A percentile compares a stretch with the other conserved stretches of the same genome.
These are phyloP conservation scores for Naumovozyma baii DNA, from an alignment of 805 yeast species.

Conservation along the genomic window DNA sequence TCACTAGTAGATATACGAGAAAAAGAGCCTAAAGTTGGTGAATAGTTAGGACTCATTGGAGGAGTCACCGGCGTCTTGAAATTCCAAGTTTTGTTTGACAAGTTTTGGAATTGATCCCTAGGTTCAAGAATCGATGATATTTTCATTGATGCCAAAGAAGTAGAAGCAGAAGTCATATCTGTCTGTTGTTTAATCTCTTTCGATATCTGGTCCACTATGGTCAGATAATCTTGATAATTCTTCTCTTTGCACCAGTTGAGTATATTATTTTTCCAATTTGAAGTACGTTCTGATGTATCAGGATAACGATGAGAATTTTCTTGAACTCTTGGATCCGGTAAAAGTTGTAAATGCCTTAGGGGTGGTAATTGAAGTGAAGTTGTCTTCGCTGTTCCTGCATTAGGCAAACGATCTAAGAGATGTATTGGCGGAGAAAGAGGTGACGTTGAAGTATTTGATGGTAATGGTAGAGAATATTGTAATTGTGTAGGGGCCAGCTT, in stretches of 20 bases:
- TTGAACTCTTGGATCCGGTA: slow-evolving; percentile 25
- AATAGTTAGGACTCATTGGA: slow-evolving; percentile 22
- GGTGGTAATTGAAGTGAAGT: slow-evolving; percentile 18
- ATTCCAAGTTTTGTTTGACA: slow-evolving; percentile 9
- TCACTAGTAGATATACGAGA: neutral
- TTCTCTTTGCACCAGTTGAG: slow-evolving; percentile 28
- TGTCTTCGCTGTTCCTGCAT: neutral
- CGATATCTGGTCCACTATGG: slow-evolving; percentile 12
- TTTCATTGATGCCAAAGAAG: neutral
- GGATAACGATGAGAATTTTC: slow-evolving; percentile 27
- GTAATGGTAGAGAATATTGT: slow-evolving; percentile 2
- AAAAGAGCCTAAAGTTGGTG: neutral
- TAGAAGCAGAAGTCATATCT: slow-evolving; percentile 1
- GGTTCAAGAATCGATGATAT: slow-evolving; percentile 24
- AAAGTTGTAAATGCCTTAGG: slow-evolving; percentile 23
- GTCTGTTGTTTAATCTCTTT: slow-evolving; percentile 3
- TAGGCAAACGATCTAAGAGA: slow-evolving; percentile 1
- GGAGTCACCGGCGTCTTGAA: slow-evolving; percentile 25
- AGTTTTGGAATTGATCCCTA: slow-evolving; percentile 22
- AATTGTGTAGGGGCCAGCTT: slow-evolving; percentile 1
- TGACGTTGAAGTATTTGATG: neutral
- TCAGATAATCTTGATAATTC: slow-evolving; percentile 24
- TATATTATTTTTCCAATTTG: slow-evolving; percentile 26
- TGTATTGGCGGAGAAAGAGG: slow-evolving; percentile 1
- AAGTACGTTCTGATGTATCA: slow-evolving; percentile 27